phyloP scores from a whole-genome alignment of 805 yeast species.

The Metschnikowia drakensbergensis region DNA sequence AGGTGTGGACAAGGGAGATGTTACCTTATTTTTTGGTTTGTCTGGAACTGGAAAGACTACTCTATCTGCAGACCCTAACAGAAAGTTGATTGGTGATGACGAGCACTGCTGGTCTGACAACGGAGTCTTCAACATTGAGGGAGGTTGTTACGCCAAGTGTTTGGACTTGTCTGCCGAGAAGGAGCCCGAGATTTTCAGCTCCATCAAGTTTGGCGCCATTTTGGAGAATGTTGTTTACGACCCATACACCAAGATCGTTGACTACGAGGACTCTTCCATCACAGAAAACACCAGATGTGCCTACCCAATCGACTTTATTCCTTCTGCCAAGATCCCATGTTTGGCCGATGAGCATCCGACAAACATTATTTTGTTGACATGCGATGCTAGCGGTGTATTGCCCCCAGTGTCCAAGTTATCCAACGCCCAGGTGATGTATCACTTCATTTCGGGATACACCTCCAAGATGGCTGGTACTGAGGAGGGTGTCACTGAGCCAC shows the following conservation, averaged over 20 bases:
- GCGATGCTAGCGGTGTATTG: constrained; percentile 97
- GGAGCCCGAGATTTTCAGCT: constrained; percentile 96
- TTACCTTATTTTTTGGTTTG: constrained; percentile 91
- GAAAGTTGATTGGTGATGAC: constrained; percentile 94
- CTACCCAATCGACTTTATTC: constrained; percentile 94
- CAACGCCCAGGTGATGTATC: constrained; percentile 97
- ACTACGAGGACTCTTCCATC: constrained; percentile 73
- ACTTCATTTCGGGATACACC: constrained; percentile 96
- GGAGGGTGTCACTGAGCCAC: constrained; percentile 97
- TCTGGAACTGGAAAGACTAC: constrained; percentile 99
- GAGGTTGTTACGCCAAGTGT: constrained; percentile 99
- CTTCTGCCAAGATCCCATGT: constrained; percentile 95
- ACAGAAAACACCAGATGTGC: constrained; percentile 99
- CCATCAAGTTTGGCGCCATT: constrained; percentile 91
- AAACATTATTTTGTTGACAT: constrained; percentile 86
- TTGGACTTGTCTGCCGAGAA: constrained; percentile 82
- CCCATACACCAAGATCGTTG: constrained; percentile 72
- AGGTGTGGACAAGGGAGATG: constrained; percentile 77
- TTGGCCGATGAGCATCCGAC: constrained; percentile 85
- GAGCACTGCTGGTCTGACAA: constrained; percentile 99
- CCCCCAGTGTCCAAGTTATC: constrained; percentile 95
- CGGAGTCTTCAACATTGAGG: constrained; percentile 98
- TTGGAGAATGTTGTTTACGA: constrained; percentile 91
- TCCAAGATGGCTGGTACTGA: constrained; percentile 99
- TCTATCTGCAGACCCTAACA: constrained; percentile 90